phyloP scores from a whole-genome alignment of 148 eudicot genomes.

The Talinum fruticosum region DNA sequence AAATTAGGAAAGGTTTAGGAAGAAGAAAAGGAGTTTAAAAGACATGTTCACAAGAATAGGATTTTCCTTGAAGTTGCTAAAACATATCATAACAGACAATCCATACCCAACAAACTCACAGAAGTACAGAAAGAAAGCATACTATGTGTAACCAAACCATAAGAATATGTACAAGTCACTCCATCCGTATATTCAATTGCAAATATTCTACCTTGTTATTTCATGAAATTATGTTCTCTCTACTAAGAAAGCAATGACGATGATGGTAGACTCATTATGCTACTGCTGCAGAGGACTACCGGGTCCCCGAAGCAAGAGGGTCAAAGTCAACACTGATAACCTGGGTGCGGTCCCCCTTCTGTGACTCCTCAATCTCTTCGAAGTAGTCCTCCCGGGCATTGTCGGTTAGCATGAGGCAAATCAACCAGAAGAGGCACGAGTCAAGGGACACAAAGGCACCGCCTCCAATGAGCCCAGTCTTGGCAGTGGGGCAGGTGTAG shows the following conservation, averaged over 20 bases:
- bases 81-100: not conserved
- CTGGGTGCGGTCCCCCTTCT: constrained; percentile 28
- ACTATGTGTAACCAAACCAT: not conserved
- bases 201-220: not conserved
- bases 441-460: constrained; percentile 89
- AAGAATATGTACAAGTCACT: not conserved
- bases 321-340: constrained; percentile 27
- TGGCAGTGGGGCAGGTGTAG: constrained; percentile 86
- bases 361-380: constrained; percentile 42
- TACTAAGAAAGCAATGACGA: not conserved
- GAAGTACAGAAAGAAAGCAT: not conserved
- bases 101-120: not conserved
- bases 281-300: not conserved
- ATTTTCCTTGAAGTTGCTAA: too few species aligned
- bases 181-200: not conserved
- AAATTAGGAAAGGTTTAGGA: too few species aligned
- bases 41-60: too few species aligned
- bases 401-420: constrained; percentile 75
- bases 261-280: constrained; percentile 7
- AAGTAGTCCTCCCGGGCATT: constrained; percentile 86
- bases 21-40: too few species aligned
- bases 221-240: not conserved
- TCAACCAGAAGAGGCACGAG: constrained; percentile 79
- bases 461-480: constrained; percentile 93
- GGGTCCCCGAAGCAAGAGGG: constrained; percentile 9